phyloP scores from a whole-genome alignment of 108 stramenopile genomes.

The Conticribra weissflogii region DNA sequence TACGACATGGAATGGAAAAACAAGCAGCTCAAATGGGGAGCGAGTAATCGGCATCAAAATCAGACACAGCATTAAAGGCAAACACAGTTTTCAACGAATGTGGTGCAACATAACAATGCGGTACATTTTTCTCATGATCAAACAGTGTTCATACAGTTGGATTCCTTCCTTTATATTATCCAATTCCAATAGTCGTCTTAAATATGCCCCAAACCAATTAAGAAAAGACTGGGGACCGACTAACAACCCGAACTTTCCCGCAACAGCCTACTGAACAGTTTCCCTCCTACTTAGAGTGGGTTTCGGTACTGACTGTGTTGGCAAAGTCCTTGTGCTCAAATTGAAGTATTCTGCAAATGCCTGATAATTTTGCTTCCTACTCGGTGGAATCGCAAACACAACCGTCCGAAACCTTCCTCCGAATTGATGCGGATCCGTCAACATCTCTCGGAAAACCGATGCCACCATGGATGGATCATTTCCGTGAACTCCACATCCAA shows the following conservation, averaged over 20 bases:
- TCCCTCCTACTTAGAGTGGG: neutral
- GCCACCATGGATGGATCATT: conserved; percentile 66
- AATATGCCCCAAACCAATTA: too few relatives aligned
- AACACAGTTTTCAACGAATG: too few relatives aligned
- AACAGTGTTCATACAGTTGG: too few relatives aligned
- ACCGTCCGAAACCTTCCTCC: conserved; percentile 50
- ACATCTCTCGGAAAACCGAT: conserved; percentile 48
- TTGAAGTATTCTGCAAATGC: conserved; percentile 51
- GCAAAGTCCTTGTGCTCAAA: neutral
- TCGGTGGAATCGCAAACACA: conserved; percentile 60
- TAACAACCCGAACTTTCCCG: neutral
- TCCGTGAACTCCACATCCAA: conserved; percentile 65
- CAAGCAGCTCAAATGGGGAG: too few relatives aligned
- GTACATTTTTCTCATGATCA: too few relatives aligned
- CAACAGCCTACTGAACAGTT: neutral
- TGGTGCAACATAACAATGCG: too few relatives aligned
- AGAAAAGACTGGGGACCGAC: too few relatives aligned
- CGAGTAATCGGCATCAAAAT: too few relatives aligned
- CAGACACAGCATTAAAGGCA: too few relatives aligned
- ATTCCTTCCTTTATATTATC: too few relatives aligned
- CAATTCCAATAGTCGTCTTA: too few relatives aligned
- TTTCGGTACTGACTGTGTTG: neutral
- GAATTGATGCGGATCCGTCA: conserved; percentile 47
- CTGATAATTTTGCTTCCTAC: conserved; percentile 56
- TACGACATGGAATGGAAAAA: too few relatives aligned